Evolutionary conservation across 148 eudicot genomes (phyloP), one percentile per base, ranked within the genome.

Genomic region (Polygonum aviculare): DNA sequence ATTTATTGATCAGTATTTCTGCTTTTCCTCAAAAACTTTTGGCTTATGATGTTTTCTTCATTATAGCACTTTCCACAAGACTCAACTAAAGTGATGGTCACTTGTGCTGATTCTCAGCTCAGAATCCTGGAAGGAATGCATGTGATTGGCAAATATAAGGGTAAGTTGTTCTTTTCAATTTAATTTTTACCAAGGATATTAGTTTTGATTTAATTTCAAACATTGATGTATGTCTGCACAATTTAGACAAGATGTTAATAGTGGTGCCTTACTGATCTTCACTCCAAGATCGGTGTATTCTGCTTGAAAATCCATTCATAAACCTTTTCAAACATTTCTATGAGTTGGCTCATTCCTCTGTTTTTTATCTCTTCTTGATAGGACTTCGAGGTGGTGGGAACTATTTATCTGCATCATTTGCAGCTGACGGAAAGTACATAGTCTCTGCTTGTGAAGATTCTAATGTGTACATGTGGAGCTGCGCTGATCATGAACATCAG

Each of bases 31-130:
- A 10, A 14, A 54, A 40, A 45, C 65, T 33, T 75, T 60, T 39
- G 36, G 18, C 65, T 59, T 35, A 67, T 47, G 36, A 45, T 47
- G 22, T 71, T 0, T 38, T 44, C 74, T 76, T 50, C 51, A 12
- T 21, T 65, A 67, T 90, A 95, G 98, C 93, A 90, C 82, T 86
- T 85, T 79, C 94, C 96, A 14, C 87, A 85, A 83, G 97, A 95
- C 81, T 84, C 90, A 1, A 83, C 81, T 82, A 95, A 88, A 84
- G 87, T 95, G 54, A 81, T 95, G 96, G 92, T 95, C 48, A 88
- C 98, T 47, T 88, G 89, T 81, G 99, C 98, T 57, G 97, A 91
- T 86, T 87, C 94, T 77, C 94, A 87, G 81, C 84, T 95, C 67
- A 85, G 91, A 83, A 87, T 95, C 55, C 82, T 95, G 74, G 80